These are phyloP conservation scores for Avena atlantica DNA, from an alignment of 176 grass and related monocot genomes.

Conservation along the genomic window DNA sequence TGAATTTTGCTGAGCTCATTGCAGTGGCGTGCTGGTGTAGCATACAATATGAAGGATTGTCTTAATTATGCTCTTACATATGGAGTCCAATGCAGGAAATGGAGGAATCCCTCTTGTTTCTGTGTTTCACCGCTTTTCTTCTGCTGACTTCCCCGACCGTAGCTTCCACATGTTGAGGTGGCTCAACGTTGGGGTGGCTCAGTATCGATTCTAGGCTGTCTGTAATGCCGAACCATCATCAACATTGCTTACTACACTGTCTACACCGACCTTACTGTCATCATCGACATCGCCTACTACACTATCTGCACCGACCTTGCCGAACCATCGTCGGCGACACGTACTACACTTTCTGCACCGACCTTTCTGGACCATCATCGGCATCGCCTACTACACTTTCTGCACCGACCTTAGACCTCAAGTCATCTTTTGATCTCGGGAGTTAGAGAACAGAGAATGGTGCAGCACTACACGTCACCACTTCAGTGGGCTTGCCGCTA, in stretches of 20 bases:
- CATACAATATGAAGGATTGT: constrained; percentile 30
- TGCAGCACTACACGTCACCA: constrained; percentile 14
- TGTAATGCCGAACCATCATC: background rate
- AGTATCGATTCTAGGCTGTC: background rate
- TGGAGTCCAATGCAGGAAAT: constrained; percentile 33
- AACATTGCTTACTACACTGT: background rate
- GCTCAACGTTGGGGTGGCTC: constrained; percentile 35
- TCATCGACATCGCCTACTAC: constrained; percentile 17
- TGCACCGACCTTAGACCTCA: background rate
- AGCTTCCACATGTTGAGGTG: constrained; percentile 45
- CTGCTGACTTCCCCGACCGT: constrained; percentile 50
- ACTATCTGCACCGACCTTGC: background rate
- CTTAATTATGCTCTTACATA: constrained; percentile 42
- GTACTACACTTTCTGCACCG: constrained; percentile 38
- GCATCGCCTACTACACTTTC: background rate
- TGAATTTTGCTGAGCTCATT: background rate
- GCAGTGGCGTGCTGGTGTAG: constrained; percentile 21
- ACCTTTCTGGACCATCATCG: background rate
- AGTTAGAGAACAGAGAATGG: constrained; percentile 12
- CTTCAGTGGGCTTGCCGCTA: background rate
- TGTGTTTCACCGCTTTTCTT: constrained; percentile 39
- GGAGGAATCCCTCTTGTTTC: constrained; percentile 27
- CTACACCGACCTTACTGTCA: background rate
- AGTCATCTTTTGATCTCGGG: background rate
- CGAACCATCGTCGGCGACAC: constrained; percentile 31